Conservation (phyloP, 306 rosid genomes). For the Echinosophora koreensis region DNA sequence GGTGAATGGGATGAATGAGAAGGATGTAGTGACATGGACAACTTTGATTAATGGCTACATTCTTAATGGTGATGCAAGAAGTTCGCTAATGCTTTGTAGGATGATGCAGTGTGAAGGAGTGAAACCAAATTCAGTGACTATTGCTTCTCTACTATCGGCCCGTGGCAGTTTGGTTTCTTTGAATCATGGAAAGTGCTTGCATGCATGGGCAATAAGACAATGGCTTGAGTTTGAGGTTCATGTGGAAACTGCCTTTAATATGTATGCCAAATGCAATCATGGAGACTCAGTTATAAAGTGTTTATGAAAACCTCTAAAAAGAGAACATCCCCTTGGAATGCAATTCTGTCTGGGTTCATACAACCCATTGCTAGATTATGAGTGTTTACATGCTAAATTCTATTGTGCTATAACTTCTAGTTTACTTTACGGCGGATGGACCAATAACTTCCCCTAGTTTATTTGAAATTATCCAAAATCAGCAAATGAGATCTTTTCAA, state of each 20-base stretch:
- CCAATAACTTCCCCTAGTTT: too few species aligned
- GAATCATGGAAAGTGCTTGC: conserved; percentile 72
- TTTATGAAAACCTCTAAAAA: conserved; percentile 66
- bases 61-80: conserved; percentile 66
- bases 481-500: too few species aligned
- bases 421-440: too few species aligned
- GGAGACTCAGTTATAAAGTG: conserved; percentile 60
- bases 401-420: too few species aligned
- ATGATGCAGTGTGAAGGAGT: conserved; percentile 73
- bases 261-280: conserved; percentile 67
- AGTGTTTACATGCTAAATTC: too few species aligned
- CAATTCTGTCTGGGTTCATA: conserved; percentile 72
- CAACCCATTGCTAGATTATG: too few species aligned
- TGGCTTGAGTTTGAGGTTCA: conserved; percentile 68
- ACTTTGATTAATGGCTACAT: conserved; percentile 82
- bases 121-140: conserved; percentile 70
- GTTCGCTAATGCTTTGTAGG: conserved; percentile 69
- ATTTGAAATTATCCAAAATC: too few species aligned
- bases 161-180: conserved; percentile 65
- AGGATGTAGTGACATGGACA: conserved; percentile 92
- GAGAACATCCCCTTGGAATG: conserved; percentile 85
- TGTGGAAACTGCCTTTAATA: conserved; percentile 86
- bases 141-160: conserved; percentile 76
- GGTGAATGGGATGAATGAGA: conserved; percentile 55
- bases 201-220: conserved; percentile 79